These are phyloP conservation scores for Paecilomyces formosus DNA, from an alignment of 2,329 filamentous ascomycete genomes.

Conservation along the genomic window DNA sequence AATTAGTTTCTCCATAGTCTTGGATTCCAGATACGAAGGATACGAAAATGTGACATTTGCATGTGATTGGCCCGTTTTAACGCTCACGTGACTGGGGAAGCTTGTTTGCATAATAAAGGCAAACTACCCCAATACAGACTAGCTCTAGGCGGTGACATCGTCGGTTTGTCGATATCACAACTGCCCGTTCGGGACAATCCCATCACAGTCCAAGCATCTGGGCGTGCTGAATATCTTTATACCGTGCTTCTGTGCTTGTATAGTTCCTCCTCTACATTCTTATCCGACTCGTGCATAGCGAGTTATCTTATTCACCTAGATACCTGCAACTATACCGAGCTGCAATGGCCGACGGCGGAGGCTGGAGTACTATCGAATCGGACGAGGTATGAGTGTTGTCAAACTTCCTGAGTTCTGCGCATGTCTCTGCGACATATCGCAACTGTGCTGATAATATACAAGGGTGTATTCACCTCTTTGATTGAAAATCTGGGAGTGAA, in stretches of 20 bases:
- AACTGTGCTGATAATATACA: conserved; percentile 5
- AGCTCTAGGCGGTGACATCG: neutral
- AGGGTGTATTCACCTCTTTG: conserved; percentile 96
- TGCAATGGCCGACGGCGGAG: conserved; percentile 58
- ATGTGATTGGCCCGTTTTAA: too few species aligned
- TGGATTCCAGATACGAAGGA: neutral
- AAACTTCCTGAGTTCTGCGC: neutral
- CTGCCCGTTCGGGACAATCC: neutral
- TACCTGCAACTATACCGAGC: conserved; percentile 9
- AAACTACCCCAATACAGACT: neutral
- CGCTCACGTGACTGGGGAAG: neutral
- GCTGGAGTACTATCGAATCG: conserved; percentile 97
- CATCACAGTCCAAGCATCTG: neutral
- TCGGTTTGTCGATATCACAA: neutral
- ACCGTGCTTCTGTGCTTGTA: neutral
- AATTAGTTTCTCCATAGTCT: neutral
- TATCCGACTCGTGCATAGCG: neutral
- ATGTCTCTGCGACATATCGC: neutral
- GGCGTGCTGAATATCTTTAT: neutral
- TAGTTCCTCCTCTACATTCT: neutral
- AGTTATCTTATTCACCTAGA: neutral
- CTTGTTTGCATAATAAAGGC: neutral
- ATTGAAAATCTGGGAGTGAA: conserved; percentile 88
- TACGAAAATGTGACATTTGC: too few species aligned
- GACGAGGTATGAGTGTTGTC: conserved; percentile 66